Evolutionary conservation across 495 filamentous ascomycete species (phyloP), one percentile per base, ranked within the genome.

Genomic region (Aspergillus steynii): DNA sequence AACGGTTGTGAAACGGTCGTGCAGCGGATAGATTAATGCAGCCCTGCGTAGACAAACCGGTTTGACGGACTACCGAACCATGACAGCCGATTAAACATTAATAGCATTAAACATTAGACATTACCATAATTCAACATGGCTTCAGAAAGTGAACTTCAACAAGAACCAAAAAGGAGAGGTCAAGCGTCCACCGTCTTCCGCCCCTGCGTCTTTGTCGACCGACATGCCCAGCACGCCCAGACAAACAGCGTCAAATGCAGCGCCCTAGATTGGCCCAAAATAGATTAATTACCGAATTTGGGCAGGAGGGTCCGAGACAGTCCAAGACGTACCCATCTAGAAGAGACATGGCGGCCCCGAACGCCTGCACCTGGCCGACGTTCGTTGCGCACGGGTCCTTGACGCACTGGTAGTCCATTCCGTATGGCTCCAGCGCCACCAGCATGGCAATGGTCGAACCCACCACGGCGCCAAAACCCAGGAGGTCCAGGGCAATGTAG

Each of bases 211-310:
- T 42, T 12, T 5, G 20, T 55, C 37, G 37, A 26, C 12, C 25
- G 25, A 29, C 53, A 55, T 6, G 34, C 53, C 53, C 53, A 55
- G 10, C 53, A 55, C 10, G 53, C 53, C 53, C 53, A 55, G 34
- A 55, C 53, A 45, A 55, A 47, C 53, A 47, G 37, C 27, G 46
- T 10, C 42, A 46, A 47, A 55, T 55, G 53, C 10, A 55, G 37
- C 4, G 46, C 25, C 6, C 53, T 55, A 27, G 8, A 20, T 47
- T 14, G 20, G 14, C 10, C 46, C 26, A 47, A 28, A 2, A 42
- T 42, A 42, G 9, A 42, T 42, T 42, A 14, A 42, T 10, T 12
- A 42, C 37, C 37, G 12, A 2, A 42, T 14, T 42, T 10, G 9
- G 10, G 3, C 37, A 2, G 37, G 12, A 42, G 37, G 37, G 12